Conservation (phyloP, 805 yeast genomes). For the Saturnispora gosingensis region DNA sequence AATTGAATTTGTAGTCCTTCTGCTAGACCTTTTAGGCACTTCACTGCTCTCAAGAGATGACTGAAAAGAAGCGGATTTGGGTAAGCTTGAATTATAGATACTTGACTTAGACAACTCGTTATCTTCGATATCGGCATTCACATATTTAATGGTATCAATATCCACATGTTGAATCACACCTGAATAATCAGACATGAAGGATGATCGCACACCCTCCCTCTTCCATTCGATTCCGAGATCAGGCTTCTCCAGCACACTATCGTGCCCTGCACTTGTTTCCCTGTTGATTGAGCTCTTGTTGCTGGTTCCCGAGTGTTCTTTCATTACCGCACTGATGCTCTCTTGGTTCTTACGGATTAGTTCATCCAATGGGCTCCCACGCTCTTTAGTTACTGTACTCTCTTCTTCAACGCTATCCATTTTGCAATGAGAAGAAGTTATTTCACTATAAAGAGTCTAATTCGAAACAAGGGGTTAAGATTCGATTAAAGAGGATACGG, state of each 20-base stretch:
- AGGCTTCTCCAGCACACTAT: not conserved
- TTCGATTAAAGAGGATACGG: not conserved
- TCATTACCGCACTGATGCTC: not conserved
- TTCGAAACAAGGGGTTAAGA: not conserved
- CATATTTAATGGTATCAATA: slow-evolving; percentile 26
- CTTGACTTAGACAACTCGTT: not conserved
- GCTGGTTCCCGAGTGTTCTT: not conserved
- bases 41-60: slow-evolving; percentile 2
- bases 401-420: not conserved
- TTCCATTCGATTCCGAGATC: not conserved
- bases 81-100: not conserved
- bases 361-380: not conserved
- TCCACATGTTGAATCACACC: slow-evolving; percentile 31
- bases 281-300: not conserved
- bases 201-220: slow-evolving; percentile 20
- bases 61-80: not conserved
- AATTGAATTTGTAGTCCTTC: slow-evolving; percentile 14
- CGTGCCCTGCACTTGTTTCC: not conserved
- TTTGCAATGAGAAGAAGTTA: not conserved
- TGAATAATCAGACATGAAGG: slow-evolving; percentile 28
- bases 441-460: not conserved
- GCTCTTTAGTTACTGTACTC: not conserved
- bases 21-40: slow-evolving; percentile 27
- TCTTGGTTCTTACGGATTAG: not conserved
- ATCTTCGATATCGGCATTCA: slow-evolving; percentile 14